Evolutionary conservation across 2,329 filamentous ascomycete genomes (phyloP).

Genomic region (Sarocladium strictum): DNA sequence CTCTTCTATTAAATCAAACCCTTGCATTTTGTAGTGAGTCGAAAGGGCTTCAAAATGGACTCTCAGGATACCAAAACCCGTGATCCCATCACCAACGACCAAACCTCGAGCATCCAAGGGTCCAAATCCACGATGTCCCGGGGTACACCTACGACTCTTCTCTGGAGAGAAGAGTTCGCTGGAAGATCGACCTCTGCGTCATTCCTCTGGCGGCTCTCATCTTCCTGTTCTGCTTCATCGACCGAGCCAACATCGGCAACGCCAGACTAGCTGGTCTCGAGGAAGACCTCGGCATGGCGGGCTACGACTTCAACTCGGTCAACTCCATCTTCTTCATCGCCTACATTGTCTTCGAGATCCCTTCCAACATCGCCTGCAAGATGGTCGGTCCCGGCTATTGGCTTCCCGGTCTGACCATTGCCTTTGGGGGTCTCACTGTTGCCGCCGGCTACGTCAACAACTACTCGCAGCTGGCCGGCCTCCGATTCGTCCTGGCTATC

Average conservation of each 20-base stretch:
- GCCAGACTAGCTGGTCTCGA: constrained; percentile 61
- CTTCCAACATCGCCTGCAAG: constrained; percentile 65
- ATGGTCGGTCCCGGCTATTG: constrained; percentile 68
- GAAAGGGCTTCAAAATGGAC: neutral
- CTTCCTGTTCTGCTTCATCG: constrained; percentile 53
- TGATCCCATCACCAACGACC: neutral
- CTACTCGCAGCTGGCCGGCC: constrained; percentile 44
- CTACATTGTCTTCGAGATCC: constrained; percentile 69
- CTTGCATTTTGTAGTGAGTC: no score
- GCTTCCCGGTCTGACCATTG: constrained; percentile 54
- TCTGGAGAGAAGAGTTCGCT: neutral
- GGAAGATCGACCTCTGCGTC: constrained; percentile 55
- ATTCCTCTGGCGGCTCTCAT: constrained; percentile 58
- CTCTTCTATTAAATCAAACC: neutral
- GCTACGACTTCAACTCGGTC: constrained; percentile 64
- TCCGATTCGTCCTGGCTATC: constrained; percentile 61
- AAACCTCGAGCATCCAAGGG: neutral
- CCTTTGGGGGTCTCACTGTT: constrained; percentile 53
- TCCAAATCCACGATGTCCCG: neutral
- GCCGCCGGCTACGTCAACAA: constrained; percentile 59
- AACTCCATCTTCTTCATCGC: constrained; percentile 66
- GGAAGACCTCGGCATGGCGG: constrained; percentile 50
- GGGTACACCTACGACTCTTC: neutral
- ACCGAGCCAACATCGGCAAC: constrained; percentile 64
- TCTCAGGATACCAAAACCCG: neutral